phyloP scores from a whole-genome alignment of 108 stramenopile genomes.

The Nitzschia palea region DNA sequence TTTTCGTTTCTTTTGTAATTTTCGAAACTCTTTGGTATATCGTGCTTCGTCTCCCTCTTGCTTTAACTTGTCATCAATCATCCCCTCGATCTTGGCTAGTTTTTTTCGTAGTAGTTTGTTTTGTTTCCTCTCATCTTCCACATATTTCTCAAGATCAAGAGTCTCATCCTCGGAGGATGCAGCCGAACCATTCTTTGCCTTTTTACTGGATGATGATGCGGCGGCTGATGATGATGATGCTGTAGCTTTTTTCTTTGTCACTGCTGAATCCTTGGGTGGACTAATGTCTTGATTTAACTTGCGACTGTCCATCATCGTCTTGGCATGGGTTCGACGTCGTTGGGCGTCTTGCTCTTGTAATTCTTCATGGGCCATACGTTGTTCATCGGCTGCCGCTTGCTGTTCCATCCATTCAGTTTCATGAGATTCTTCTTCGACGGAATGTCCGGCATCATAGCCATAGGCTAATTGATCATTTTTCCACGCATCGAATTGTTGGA shows the following conservation, averaged over 20 bases:
- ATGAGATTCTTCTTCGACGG: neutral
- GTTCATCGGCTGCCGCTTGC: neutral
- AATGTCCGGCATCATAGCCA: neutral
- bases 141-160: neutral
- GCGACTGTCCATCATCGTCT: neutral
- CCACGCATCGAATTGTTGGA: neutral
- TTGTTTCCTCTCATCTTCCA: neutral
- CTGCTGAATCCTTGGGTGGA: too few relatives aligned
- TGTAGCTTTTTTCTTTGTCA: too few relatives aligned
- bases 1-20: conserved; percentile 26
- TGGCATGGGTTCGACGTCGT: neutral
- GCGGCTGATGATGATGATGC: too few relatives aligned
- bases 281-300: too few relatives aligned
- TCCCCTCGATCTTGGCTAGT: conserved; percentile 23
- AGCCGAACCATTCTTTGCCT: too few relatives aligned
- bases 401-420: conserved; percentile 7
- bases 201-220: too few relatives aligned
- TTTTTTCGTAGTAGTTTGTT: conserved; percentile 13
- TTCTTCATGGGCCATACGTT: neutral
- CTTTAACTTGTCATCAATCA: conserved; percentile 11
- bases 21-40: conserved; percentile 23
- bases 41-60: conserved; percentile 3
- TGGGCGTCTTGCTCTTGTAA: neutral
- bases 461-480: neutral
- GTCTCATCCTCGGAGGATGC: neutral